Conservation (phyloP, 2,329 filamentous ascomycete genomes). For the Trematosphaeria pertusa region DNA sequence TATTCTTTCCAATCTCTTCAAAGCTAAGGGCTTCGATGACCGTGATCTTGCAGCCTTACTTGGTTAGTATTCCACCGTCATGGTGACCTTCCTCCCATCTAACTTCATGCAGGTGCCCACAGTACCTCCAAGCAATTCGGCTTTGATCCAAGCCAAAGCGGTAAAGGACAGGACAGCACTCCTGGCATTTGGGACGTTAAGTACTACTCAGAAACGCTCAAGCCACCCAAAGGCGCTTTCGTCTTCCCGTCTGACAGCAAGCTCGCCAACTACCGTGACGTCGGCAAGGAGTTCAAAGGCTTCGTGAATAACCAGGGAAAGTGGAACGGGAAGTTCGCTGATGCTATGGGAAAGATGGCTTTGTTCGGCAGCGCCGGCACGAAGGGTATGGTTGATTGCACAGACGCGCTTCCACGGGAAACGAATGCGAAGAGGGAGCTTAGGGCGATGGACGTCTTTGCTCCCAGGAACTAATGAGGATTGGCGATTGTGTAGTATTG, state of each 20-base stretch:
- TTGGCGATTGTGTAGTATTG: neutral
- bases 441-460: slow-evolving; percentile 15
- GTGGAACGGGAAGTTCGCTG: slow-evolving; percentile 43
- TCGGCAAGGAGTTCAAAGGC: slow-evolving; percentile 44
- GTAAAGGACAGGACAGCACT: slow-evolving; percentile 54
- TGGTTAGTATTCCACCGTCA: too few relatives aligned
- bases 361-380: slow-evolving; percentile 25
- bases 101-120: too few relatives aligned
- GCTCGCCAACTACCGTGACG: slow-evolving; percentile 30
- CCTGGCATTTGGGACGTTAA: slow-evolving; percentile 46
- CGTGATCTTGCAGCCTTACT: slow-evolving; percentile 59
- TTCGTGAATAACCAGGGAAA: slow-evolving; percentile 43
- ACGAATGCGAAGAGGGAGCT: slow-evolving; percentile 29
- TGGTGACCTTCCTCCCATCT: too few relatives aligned
- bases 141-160: slow-evolving; percentile 33
- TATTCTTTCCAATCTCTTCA: slow-evolving; percentile 53
- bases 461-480: slow-evolving; percentile 8
- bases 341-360: slow-evolving; percentile 32
- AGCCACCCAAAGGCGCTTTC: slow-evolving; percentile 27
- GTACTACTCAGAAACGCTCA: slow-evolving; percentile 35
- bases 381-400: slow-evolving; percentile 28
- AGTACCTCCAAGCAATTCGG: slow-evolving; percentile 47
- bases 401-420: slow-evolving; percentile 20
- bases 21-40: slow-evolving; percentile 57
- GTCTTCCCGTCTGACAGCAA: slow-evolving; percentile 43